These are phyloP conservation scores for Peniophora sp. DNA, from an alignment of 1,284 basidiomycete genomes.

Conservation along the genomic window DNA sequence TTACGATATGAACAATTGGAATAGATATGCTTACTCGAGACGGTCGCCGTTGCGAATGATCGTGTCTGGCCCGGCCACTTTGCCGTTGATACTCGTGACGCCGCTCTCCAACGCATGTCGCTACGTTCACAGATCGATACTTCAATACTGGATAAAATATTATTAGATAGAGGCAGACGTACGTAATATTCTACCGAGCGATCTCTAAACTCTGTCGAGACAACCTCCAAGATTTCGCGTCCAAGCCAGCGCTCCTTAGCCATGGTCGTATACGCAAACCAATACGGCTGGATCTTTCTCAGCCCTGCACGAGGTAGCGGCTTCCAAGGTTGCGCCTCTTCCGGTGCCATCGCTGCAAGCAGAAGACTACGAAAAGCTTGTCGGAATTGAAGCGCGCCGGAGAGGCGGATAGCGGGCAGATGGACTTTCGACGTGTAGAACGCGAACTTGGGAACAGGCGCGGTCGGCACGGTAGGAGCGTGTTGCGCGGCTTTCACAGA, in stretches of 20 bases:
- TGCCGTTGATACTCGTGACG: constrained; percentile 90
- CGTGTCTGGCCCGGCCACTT: constrained; percentile 71
- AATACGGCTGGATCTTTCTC: constrained; percentile 70
- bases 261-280: constrained; percentile 85
- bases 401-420: constrained; percentile 35
- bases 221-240: constrained; percentile 77
- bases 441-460: constrained; percentile 7
- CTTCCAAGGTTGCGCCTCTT: constrained; percentile 12
- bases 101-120: constrained; percentile 91
- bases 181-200: constrained; percentile 91
- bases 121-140: constrained; percentile 28
- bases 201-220: constrained; percentile 87
- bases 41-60: constrained; percentile 85
- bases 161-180: constrained; percentile 23
- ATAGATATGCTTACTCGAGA: constrained; percentile 60
- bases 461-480: constrained; percentile 1
- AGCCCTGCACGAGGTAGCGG: constrained; percentile 33
- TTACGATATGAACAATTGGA: constrained; percentile 7
- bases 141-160: background rate
- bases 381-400: constrained; percentile 42
- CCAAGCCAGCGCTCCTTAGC: constrained; percentile 89
- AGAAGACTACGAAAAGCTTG: constrained; percentile 45
- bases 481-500: background rate
- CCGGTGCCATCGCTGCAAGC: constrained; percentile 39
- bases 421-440: constrained; percentile 21